A percentile compares a stretch with the other conserved stretches of the same genome.
Evolutionary conservation across 345 rosid genomes (phyloP).

Genomic region (Bruguiera parviflora): DNA sequence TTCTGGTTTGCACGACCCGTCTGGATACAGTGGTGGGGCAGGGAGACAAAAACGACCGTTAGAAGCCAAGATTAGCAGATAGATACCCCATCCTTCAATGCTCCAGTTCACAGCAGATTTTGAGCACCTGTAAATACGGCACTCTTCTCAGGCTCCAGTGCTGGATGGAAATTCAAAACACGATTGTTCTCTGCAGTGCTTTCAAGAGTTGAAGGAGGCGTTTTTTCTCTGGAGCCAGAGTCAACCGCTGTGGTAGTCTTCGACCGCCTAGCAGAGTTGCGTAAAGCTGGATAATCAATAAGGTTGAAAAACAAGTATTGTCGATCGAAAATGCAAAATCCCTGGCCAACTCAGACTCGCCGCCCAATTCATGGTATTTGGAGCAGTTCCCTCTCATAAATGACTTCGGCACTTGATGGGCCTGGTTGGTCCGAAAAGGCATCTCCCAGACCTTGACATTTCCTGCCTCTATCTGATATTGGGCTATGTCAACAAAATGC

Average conservation of each 20-base stretch:
- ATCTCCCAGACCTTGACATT: slow-evolving; percentile 68
- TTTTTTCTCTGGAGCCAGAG: slow-evolving; percentile 54
- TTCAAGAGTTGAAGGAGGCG: slow-evolving; percentile 26
- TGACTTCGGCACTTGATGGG: slow-evolving; percentile 67
- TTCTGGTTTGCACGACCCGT: slow-evolving; percentile 9
- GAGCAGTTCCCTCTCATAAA: slow-evolving; percentile 60
- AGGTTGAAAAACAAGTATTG: not conserved
- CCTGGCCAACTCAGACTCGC: slow-evolving; percentile 30
- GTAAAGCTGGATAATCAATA: not conserved
- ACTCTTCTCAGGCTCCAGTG: slow-evolving; percentile 31
- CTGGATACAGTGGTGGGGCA: slow-evolving; percentile 1
- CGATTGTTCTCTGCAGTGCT: slow-evolving; percentile 26
- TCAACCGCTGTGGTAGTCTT: slow-evolving; percentile 79
- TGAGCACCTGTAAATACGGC: not conserved
- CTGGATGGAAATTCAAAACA: slow-evolving; percentile 49
- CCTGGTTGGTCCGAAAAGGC: slow-evolving; percentile 68
- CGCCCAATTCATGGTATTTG: slow-evolving; percentile 64
- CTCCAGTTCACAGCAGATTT: not conserved
- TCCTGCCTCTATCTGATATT: slow-evolving; percentile 78
- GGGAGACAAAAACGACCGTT: not conserved
- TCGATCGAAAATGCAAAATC: not conserved
- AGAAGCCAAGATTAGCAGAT: not conserved
- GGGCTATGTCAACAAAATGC: slow-evolving; percentile 61
- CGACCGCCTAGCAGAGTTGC: slow-evolving; percentile 56
- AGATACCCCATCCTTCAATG: not conserved